Evolutionary conservation across 345 rosid species (phyloP).

Genomic region (Excoecaria agallocha): DNA sequence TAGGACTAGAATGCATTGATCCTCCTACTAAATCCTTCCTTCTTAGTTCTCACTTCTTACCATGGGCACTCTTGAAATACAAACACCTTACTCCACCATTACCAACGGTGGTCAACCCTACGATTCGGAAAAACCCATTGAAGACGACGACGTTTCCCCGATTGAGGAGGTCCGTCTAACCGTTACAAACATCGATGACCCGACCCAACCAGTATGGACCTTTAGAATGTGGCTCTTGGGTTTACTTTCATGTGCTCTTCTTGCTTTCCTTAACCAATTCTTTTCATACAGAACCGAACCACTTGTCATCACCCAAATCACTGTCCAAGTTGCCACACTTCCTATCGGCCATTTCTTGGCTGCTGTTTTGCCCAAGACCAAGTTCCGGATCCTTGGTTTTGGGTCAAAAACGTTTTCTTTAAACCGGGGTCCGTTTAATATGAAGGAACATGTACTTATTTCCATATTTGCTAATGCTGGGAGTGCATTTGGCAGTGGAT

Average conservation of each 20-base stretch:
- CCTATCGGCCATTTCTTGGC: conserved; percentile 78
- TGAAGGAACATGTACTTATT: conserved; percentile 82
- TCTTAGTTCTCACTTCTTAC: neutral
- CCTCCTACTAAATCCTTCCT: neutral
- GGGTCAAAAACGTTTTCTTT: conserved; percentile 60
- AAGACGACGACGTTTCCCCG: conserved; percentile 56
- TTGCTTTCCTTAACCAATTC: conserved; percentile 82
- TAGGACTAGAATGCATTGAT: too few species aligned
- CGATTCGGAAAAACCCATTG: conserved; percentile 24
- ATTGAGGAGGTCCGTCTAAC: conserved; percentile 79
- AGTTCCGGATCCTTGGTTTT: conserved; percentile 54
- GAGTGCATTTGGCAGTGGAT: conserved; percentile 68
- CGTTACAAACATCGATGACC: conserved; percentile 74
- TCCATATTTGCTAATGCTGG: conserved; percentile 86
- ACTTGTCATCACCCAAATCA: conserved; percentile 72
- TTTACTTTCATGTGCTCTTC: conserved; percentile 57
- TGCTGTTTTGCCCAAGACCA: conserved; percentile 48
- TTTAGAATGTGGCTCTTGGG: conserved; percentile 89
- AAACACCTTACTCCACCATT: conserved; percentile 21
- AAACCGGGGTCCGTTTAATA: conserved; percentile 82
- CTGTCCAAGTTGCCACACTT: conserved; percentile 70
- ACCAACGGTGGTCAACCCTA: neutral
- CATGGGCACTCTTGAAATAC: conserved; percentile 37
- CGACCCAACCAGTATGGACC: conserved; percentile 77
- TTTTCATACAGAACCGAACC: conserved; percentile 83